phyloP scores from a whole-genome alignment of 768 basidiomycete species.

The Suillus bovinus region DNA sequence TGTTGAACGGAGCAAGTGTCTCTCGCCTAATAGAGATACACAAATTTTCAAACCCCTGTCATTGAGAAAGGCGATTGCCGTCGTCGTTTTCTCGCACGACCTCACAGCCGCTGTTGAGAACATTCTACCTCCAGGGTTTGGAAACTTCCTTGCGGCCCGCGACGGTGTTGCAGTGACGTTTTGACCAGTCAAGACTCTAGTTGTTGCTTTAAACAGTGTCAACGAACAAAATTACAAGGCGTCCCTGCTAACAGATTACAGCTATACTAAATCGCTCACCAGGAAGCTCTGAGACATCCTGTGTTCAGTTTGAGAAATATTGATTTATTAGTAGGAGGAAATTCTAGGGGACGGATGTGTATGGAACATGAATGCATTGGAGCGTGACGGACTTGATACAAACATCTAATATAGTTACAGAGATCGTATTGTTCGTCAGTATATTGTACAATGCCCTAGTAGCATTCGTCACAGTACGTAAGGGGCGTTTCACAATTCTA shows the following conservation, averaged over 20 bases:
- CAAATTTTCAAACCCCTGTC: neutral
- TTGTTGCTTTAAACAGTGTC: neutral
- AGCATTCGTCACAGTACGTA: neutral
- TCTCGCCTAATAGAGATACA: neutral
- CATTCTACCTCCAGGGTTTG: neutral
- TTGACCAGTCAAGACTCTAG: neutral
- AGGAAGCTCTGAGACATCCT: neutral
- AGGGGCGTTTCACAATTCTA: neutral
- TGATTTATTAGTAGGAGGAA: neutral
- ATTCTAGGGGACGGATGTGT: neutral
- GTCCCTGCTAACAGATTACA: too few species aligned
- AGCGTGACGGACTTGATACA: neutral
- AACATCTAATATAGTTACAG: neutral
- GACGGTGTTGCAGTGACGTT: neutral
- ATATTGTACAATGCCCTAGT: neutral
- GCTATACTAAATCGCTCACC: slow-evolving; percentile 9
- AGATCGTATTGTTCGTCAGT: neutral
- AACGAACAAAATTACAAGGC: slow-evolving; percentile 5
- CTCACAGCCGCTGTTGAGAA: neutral
- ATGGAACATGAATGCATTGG: neutral
- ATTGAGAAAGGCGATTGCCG: neutral
- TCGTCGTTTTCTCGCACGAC: neutral
- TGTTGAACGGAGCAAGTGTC: neutral
- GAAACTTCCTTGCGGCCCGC: neutral
- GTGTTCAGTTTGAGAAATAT: neutral